phyloP scores from a whole-genome alignment of 345 rosid species.

The Sonneratia caseolaris region DNA sequence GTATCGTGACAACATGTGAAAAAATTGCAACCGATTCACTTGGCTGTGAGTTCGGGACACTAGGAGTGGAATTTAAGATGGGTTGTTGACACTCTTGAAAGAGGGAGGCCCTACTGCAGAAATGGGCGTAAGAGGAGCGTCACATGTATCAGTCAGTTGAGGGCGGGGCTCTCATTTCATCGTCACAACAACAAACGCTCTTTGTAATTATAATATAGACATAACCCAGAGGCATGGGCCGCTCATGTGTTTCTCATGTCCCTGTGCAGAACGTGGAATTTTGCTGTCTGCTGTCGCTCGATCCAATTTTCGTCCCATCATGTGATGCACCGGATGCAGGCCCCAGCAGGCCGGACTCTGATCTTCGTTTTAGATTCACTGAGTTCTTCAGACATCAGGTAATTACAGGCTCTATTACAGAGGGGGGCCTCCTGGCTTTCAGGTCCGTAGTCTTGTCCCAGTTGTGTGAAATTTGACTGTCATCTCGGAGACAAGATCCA shows the following conservation, averaged over 20 bases:
- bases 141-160: neutral
- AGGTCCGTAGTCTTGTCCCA: too few relatives aligned
- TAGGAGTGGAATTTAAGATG: neutral
- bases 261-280: constrained; percentile 1
- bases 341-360: neutral
- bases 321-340: neutral
- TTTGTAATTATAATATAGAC: neutral
- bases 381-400: neutral
- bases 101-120: constrained; percentile 2
- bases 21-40: neutral
- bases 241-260: constrained; percentile 1
- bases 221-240: constrained; percentile 1
- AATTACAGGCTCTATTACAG: neutral
- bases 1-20: neutral
- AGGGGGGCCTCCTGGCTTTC: too few relatives aligned
- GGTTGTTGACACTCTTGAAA: neutral
- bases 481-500: too few relatives aligned
- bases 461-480: too few relatives aligned
- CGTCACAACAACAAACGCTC: constrained; percentile 6
- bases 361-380: neutral
- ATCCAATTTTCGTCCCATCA: neutral
- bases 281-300: neutral
- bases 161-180: neutral
- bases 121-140: neutral
- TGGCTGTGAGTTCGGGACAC: neutral